Base-by-base conservation (phyloP, 1,139 yeast genomes). In the Nakaseomyces delphensis region DNA sequence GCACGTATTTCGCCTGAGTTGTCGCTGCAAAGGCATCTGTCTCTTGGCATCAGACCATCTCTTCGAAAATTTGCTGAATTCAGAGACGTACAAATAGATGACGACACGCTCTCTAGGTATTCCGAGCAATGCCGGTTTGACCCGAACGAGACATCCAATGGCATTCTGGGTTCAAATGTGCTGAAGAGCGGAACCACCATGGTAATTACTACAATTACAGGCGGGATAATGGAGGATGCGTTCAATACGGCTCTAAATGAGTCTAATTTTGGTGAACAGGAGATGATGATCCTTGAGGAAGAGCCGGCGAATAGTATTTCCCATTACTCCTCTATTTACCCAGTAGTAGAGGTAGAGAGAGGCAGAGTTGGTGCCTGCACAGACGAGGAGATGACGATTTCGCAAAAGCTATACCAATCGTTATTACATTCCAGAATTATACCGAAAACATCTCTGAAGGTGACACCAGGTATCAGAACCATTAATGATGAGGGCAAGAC, bases 1-100 rank as follows among this genome's bases (percentile, higher is more conserved):
- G 89, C 93, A 1, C 70, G 94, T 43, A 73, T 89, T 35, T 87
- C 93, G 7, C 96, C 97, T 1, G 95, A 84, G 46, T 64, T 85
- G 11, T 83, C 89, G 4, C 69, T 89, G 41, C 82, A 83, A 56
- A 74, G 95, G 55, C 95, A 87, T 61, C 62, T 89, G 27, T 67
- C 79, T 8, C 66, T 78, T 23, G 91, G 89, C 1, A 62, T 81
- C 25, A 79, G 96, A 46, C 84, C 93, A 10, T 78, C 86, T 43
- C 64, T 79, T 43, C 73, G 96, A 37, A 68, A 71, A 36, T 77
- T 81, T 55, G 73, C 74, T 50, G 96, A 87, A 61, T 84, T 84
- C 63, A 77, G 83, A 49, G 71, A 77, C 2, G 63, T 83, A 2
- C 62, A 66, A 15, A 65, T 79, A 28, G 63, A 70, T 20, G 55